phyloP scores from a whole-genome alignment of 176 grass and related monocot species.

The Zoysia japonica region DNA sequence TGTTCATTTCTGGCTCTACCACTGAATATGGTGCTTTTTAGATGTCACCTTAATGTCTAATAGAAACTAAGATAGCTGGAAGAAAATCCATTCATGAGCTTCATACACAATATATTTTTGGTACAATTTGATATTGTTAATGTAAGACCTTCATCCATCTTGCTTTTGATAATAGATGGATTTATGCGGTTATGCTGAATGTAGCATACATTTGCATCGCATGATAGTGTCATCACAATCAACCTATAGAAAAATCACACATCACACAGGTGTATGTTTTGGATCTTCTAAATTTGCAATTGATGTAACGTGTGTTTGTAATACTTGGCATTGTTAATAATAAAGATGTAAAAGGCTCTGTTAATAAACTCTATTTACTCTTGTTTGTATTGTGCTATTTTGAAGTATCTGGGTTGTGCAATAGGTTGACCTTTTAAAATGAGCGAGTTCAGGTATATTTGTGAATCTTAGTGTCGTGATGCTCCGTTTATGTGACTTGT shows the following conservation, averaged over 20 bases:
- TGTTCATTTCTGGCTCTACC: too few species aligned
- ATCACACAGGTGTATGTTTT: not conserved
- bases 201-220: not conserved
- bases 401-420: slow-evolving; percentile 23
- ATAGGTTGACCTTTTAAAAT: slow-evolving; percentile 85
- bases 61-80: not conserved
- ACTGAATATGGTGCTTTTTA: not conserved
- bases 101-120: not conserved
- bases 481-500: slow-evolving; percentile 87
- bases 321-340: slow-evolving; percentile 7
- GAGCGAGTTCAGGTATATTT: slow-evolving; percentile 92
- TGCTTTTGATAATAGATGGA: not conserved
- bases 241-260: not conserved
- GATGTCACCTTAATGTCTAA: not conserved
- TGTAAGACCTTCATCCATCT: not conserved
- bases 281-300: slow-evolving; percentile 3
- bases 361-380: not conserved
- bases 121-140: not conserved
- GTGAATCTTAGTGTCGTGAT: slow-evolving; percentile 90
- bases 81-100: not conserved
- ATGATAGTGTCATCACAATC: not conserved
- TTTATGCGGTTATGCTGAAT: too few species aligned
- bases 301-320: not conserved
- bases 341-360: not conserved
- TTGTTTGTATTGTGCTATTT: not conserved